Evolutionary conservation across 2,329 filamentous ascomycete genomes (phyloP).

Genomic region (Fusarium keratoplasticum): DNA sequence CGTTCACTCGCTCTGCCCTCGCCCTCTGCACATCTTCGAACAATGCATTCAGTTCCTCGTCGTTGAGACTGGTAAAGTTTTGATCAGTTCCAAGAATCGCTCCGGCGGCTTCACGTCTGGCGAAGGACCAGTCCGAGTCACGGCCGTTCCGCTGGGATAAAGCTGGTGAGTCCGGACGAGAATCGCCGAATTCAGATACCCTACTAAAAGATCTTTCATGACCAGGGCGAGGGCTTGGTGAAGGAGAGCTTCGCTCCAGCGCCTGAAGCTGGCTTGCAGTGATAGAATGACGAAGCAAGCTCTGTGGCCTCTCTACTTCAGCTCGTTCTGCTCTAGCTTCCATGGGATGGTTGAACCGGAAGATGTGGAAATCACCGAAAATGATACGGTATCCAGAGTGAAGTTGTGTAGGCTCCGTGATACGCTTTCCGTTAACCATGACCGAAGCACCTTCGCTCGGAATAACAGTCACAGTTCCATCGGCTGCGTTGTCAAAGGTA

Average conservation of each 20-base stretch:
- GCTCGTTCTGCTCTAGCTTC: slow-evolving; percentile 93
- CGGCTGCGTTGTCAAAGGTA: slow-evolving; percentile 86
- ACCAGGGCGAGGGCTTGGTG: slow-evolving; percentile 71
- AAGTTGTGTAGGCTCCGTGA: slow-evolving; percentile 85
- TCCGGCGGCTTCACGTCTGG: slow-evolving; percentile 90
- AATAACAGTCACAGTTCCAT: slow-evolving; percentile 91
- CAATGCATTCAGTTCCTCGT: slow-evolving; percentile 92
- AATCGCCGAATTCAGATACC: slow-evolving; percentile 82
- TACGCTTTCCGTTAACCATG: slow-evolving; percentile 96
- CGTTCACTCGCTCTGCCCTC: slow-evolving; percentile 78
- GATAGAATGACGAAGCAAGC: slow-evolving; percentile 85
- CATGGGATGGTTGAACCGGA: slow-evolving; percentile 97
- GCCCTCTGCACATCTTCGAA: slow-evolving; percentile 95
- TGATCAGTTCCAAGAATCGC: slow-evolving; percentile 92
- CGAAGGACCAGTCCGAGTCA: slow-evolving; percentile 95
- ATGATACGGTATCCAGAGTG: slow-evolving; percentile 96
- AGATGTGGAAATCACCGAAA: slow-evolving; percentile 97
- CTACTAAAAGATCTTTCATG: slow-evolving; percentile 88
- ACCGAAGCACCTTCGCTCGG: slow-evolving; percentile 93
- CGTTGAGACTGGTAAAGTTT: slow-evolving; percentile 88
- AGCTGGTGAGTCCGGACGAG: slow-evolving; percentile 83
- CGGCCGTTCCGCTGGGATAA: slow-evolving; percentile 72
- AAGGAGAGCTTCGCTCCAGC: slow-evolving; percentile 67
- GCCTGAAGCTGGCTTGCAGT: slow-evolving; percentile 70
- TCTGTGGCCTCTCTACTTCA: slow-evolving; percentile 74